These are phyloP conservation scores for Calonectria pseudoturangicola DNA, from an alignment of 2,329 filamentous ascomycete genomes.

Conservation along the genomic window DNA sequence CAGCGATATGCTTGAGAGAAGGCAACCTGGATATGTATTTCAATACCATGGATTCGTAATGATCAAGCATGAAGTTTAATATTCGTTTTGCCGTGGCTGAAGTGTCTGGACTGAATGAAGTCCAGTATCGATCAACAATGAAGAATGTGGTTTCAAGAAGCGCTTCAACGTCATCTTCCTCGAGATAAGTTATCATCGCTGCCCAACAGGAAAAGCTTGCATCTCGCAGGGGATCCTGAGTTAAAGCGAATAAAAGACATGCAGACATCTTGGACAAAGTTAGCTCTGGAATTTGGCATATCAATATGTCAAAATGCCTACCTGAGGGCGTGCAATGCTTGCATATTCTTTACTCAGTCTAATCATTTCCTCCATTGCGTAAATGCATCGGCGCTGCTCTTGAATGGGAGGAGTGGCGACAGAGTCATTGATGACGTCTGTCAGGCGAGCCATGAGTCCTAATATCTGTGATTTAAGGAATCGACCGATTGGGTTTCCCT, in stretches of 20 bases:
- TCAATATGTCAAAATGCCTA: conserved; percentile 61
- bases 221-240: conserved; percentile 83
- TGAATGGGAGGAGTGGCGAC: conserved; percentile 69
- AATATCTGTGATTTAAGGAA: conserved; percentile 91
- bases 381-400: conserved; percentile 86
- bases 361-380: conserved; percentile 92
- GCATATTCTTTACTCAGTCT: conserved; percentile 83
- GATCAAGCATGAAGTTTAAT: conserved; percentile 79
- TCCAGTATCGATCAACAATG: conserved; percentile 89
- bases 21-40: conserved; percentile 85
- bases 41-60: conserved; percentile 76
- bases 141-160: conserved; percentile 94
- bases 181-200: conserved; percentile 83
- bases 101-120: conserved; percentile 75
- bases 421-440: conserved; percentile 84
- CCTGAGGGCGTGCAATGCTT: conserved; percentile 89
- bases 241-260: conserved; percentile 90
- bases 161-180: conserved; percentile 85
- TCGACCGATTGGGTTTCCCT: conserved; percentile 76
- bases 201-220: conserved; percentile 90
- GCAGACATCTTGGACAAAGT: conserved; percentile 79
- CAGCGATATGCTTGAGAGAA: conserved; percentile 81
- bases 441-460: conserved; percentile 89
- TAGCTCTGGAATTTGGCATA: not conserved
- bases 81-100: conserved; percentile 76